Percentiles rank a stretch among this genome's conserved stretches.
These are phyloP conservation scores for Acacia acuminata DNA, from an alignment of 306 rosid genomes.

Conservation along the genomic window DNA sequence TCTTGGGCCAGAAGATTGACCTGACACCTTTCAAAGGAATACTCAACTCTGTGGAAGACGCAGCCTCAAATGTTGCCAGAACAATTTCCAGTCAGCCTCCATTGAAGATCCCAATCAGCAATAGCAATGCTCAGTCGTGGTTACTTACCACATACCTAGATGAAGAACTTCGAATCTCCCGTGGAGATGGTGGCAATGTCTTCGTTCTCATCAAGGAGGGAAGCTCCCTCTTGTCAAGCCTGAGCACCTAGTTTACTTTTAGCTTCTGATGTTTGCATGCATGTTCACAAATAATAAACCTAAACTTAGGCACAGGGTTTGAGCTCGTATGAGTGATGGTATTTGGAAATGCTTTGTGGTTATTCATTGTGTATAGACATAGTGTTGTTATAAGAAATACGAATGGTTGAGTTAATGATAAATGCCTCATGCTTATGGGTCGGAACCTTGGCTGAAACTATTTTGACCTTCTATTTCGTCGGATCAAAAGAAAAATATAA, in stretches of 20 bases:
- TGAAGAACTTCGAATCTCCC: conserved; percentile 71
- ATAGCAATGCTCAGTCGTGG: conserved; percentile 73
- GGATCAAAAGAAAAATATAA: too few relatives aligned
- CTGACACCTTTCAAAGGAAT: conserved; percentile 73
- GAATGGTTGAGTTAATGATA: background rate
- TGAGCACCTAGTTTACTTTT: background rate
- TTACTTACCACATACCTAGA: conserved; percentile 86
- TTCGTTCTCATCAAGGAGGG: conserved; percentile 89
- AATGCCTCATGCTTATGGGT: background rate
- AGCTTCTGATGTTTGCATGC: background rate
- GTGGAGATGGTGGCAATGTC: conserved; percentile 80
- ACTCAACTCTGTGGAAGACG: conserved; percentile 67
- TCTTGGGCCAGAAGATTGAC: conserved; percentile 81
- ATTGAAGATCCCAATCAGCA: conserved; percentile 65
- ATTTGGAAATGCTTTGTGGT: background rate
- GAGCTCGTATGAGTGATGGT: background rate
- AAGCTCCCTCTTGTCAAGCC: conserved; percentile 50
- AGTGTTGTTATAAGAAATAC: background rate
- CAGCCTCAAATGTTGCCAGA: conserved; percentile 76
- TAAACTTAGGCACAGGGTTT: background rate
- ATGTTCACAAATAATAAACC: background rate
- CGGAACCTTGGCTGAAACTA: background rate
- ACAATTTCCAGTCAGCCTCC: conserved; percentile 81
- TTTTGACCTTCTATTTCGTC: too few relatives aligned
- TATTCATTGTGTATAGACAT: background rate